Evolutionary conservation across 306 rosid species (phyloP).

Genomic region (Malus sieversii): DNA sequence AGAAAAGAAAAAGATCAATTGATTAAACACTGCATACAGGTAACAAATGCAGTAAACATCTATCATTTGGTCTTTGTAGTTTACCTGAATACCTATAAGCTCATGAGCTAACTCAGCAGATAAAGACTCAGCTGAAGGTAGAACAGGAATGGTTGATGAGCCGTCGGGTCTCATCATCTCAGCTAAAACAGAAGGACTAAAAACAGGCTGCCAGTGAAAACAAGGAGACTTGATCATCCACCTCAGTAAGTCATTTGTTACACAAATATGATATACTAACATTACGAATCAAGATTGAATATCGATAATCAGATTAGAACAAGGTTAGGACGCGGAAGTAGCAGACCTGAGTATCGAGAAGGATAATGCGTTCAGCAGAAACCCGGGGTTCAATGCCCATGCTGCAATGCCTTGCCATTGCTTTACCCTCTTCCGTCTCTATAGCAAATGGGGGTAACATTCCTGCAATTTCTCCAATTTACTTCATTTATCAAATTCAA

Average conservation of each 20-base stretch:
- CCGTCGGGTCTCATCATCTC: conserved; percentile 93
- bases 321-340: background rate
- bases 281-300: background rate
- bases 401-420: conserved; percentile 79
- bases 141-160: conserved; percentile 57
- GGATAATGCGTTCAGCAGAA: conserved; percentile 74
- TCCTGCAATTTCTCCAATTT: conserved; percentile 31
- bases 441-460: conserved; percentile 70
- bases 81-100: conserved; percentile 76
- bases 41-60: background rate
- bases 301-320: background rate
- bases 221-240: background rate
- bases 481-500: background rate
- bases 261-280: background rate
- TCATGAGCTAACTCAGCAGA: conserved; percentile 89
- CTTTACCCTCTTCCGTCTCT: conserved; percentile 62
- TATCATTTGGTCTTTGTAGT: background rate
- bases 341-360: conserved; percentile 75
- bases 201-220: conserved; percentile 56
- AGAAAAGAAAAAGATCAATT: conserved; percentile 26
- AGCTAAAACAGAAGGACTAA: conserved; percentile 68
- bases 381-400: conserved; percentile 84
- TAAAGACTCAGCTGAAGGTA: conserved; percentile 54
- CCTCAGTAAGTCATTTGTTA: background rate
- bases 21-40: conserved; percentile 13